Percentiles rank a stretch among this genome's conserved stretches.
These are phyloP conservation scores for Fomitopsis serialis DNA, from an alignment of 768 basidiomycete genomes.

Conservation along the genomic window DNA sequence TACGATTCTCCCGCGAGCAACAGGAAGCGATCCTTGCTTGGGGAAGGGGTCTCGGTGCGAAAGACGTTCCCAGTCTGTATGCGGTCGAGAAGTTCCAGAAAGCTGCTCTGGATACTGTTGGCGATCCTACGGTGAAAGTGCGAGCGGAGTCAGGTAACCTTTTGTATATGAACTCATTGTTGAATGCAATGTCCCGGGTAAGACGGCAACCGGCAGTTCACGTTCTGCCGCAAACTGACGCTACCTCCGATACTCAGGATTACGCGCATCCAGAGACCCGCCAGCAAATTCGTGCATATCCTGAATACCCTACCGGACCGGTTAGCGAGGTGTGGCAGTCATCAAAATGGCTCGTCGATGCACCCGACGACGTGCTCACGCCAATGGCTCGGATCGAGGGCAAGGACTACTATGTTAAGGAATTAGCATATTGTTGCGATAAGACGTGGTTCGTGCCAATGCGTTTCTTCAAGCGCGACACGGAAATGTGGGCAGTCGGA, in stretches of 20 bases:
- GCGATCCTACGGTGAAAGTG: conserved; percentile 20
- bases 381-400: conserved; percentile 17
- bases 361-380: conserved; percentile 19
- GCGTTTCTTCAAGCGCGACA: no score
- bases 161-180: conserved; percentile 24
- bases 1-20: conserved; percentile 26
- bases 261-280: no score
- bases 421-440: conserved; percentile 8
- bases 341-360: conserved; percentile 24
- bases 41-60: conserved; percentile 24
- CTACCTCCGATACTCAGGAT: no score
- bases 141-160: conserved; percentile 17
- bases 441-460: no score
- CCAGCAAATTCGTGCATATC: no score
- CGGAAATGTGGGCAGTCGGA: no score
- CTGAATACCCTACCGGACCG: conserved; percentile 9
- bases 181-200: no score
- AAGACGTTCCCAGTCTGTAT: conserved; percentile 23
- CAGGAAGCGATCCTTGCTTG: conserved; percentile 24
- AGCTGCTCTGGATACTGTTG: conserved; percentile 13
- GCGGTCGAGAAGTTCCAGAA: conserved; percentile 17
- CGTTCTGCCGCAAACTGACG: conserved; percentile 10
- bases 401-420: conserved; percentile 19
- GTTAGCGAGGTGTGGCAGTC: conserved; percentile 24
- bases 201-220: conserved; percentile 14